Percentiles rank a stretch among this genome's conserved stretches.
phyloP scores from a whole-genome alignment of 2,329 filamentous ascomycete genomes.

The Gaeumannomyces tritici region DNA sequence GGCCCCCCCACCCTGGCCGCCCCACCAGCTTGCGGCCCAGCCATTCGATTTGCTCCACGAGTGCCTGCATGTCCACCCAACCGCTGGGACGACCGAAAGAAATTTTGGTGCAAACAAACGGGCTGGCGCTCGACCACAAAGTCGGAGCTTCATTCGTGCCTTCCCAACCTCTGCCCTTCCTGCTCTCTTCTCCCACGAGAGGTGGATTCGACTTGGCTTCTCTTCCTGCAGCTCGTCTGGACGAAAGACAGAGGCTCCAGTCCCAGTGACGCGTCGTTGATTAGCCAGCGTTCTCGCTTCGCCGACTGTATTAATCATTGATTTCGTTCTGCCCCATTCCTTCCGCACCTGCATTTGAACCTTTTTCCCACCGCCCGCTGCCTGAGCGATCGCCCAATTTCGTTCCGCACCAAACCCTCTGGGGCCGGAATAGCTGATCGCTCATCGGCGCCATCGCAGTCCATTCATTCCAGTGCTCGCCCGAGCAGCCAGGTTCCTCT shows the following conservation, averaged over 20 bases:
- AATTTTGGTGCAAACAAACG: not conserved
- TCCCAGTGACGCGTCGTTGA: not conserved
- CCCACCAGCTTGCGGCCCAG: not conserved
- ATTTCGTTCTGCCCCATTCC: not conserved
- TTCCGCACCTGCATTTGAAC: not conserved
- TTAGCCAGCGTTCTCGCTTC: not conserved
- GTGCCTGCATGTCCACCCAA: slow-evolving; percentile 5
- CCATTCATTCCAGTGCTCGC: not conserved
- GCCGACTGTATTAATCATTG: slow-evolving; percentile 1
- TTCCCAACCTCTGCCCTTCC: not conserved
- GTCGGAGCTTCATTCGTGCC: not conserved
- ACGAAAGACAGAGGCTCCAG: not conserved
- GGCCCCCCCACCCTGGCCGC: slow-evolving; percentile 2
- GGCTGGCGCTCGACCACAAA: not conserved
- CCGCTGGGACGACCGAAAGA: slow-evolving; percentile 3
- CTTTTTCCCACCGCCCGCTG: not conserved
- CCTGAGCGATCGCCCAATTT: not conserved
- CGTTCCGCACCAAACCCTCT: not conserved
- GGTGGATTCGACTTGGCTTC: not conserved
- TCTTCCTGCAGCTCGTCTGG: not conserved
- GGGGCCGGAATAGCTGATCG: not conserved
- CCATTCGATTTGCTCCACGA: slow-evolving; percentile 7
- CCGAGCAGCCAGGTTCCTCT: not conserved
- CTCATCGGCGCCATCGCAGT: not conserved
- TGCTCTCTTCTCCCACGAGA: not conserved